These are phyloP conservation scores for Coemansia sp. DNA, from an alignment of 192 early-diverging fungal species.

Conservation along the genomic window DNA sequence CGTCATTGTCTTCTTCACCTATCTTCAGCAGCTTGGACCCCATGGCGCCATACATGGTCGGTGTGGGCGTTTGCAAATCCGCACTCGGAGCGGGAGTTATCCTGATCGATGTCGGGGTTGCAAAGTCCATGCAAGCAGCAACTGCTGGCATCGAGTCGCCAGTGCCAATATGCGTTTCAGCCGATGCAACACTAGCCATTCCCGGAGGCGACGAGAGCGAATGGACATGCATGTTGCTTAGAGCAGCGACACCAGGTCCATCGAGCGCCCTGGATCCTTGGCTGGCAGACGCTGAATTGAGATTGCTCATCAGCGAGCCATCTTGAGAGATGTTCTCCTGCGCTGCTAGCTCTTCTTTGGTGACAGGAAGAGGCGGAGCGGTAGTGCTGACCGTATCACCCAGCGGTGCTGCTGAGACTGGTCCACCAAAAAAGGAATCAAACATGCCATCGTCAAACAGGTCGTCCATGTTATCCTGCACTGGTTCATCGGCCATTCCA, in stretches of 20 bases:
- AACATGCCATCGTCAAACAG: conserved; percentile 45
- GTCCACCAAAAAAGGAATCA: conserved; percentile 40
- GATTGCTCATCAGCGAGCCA: neutral
- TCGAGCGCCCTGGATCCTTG: neutral
- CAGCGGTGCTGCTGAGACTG: conserved; percentile 6
- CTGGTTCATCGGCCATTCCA: neutral
- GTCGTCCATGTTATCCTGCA: conserved; percentile 31
- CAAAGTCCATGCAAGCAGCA: conserved; percentile 19
- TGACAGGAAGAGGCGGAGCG: neutral
- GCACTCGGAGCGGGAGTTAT: conserved; percentile 39
- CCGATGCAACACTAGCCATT: conserved; percentile 11
- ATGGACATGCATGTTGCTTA: neutral
- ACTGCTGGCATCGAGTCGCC: conserved; percentile 12
- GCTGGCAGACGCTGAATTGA: neutral
- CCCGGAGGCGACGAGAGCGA: conserved; percentile 44
- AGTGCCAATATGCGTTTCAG: conserved; percentile 20
- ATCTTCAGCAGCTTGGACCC: neutral
- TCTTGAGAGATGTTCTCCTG: neutral
- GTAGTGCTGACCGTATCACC: neutral
- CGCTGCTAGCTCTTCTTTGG: neutral
- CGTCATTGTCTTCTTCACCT: neutral
- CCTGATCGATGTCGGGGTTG: conserved; percentile 39
- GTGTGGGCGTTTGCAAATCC: conserved; percentile 37
- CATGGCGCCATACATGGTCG: conserved; percentile 4
- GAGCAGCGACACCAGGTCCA: neutral